Evolutionary conservation across 2,329 filamentous ascomycete species (phyloP).

Genomic region (Cryphonectria radicalis): DNA sequence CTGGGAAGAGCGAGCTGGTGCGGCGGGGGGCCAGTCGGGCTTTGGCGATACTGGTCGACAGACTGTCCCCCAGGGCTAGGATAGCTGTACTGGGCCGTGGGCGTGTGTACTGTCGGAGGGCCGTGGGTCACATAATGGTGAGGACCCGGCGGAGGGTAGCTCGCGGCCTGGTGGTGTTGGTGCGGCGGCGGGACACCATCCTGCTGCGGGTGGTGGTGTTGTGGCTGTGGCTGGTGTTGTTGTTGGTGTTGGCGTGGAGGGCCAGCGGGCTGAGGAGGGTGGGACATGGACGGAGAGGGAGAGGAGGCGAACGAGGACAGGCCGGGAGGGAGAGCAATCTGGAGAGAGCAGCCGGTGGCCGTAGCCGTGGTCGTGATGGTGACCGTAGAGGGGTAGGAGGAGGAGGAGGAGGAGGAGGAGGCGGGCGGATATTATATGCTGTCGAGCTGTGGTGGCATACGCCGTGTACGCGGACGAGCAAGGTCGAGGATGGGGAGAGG

Average conservation of each 20-base stretch:
- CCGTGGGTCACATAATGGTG: conserved; percentile 29
- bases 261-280: conserved; percentile 25
- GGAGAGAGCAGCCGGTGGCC: too few species aligned
- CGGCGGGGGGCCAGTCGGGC: conserved; percentile 27
- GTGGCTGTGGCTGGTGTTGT: conserved; percentile 19
- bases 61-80: conserved; percentile 23
- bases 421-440: neutral
- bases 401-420: too few species aligned
- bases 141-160: conserved; percentile 18
- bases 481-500: conserved; percentile 4
- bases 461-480: conserved; percentile 7
- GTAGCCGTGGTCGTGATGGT: too few species aligned
- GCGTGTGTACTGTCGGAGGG: conserved; percentile 26
- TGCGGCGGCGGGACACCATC: conserved; percentile 21
- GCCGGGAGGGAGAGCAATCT: too few species aligned
- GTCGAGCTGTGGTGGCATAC: conserved; percentile 16
- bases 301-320: conserved; percentile 18
- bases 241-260: conserved; percentile 29
- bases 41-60: conserved; percentile 33
- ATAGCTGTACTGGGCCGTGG: conserved; percentile 30
- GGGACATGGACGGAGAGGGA: conserved; percentile 28
- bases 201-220: conserved; percentile 23
- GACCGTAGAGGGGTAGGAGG: too few species aligned
- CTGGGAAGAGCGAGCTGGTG: conserved; percentile 34
- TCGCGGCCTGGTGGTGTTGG: conserved; percentile 26